A percentile compares a stretch with the other conserved stretches of the same genome.
phyloP scores from a whole-genome alignment of 805 yeast genomes.

The Zygotorulaspora florentina region DNA sequence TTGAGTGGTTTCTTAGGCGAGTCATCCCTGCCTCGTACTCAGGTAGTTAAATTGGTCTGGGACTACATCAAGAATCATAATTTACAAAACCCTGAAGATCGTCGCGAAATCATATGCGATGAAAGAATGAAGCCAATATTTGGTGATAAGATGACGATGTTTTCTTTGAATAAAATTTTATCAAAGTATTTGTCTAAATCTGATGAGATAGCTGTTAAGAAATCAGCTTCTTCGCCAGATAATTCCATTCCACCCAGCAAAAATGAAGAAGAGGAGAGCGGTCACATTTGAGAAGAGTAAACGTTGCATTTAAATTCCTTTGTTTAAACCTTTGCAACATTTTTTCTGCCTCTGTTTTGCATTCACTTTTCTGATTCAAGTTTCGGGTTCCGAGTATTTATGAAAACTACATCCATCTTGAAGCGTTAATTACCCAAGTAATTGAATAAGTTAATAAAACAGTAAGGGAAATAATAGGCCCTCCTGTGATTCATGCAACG shows the following conservation, averaged over 20 bases:
- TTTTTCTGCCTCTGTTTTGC: background rate
- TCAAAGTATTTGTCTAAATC: constrained; percentile 46
- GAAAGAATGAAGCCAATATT: constrained; percentile 52
- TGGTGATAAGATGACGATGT: constrained; percentile 56
- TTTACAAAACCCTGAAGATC: constrained; percentile 65
- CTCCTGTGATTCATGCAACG: constrained; percentile 10
- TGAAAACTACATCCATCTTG: background rate
- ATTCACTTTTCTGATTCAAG: background rate
- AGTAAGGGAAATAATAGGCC: background rate
- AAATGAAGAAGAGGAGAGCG: no score
- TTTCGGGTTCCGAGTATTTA: constrained; percentile 2
- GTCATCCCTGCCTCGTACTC: constrained; percentile 53
- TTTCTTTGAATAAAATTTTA: constrained; percentile 53
- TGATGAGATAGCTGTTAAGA: constrained; percentile 16
- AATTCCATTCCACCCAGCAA: background rate
- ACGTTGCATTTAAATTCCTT: no score
- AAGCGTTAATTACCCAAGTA: background rate
- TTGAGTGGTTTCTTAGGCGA: constrained; percentile 48
- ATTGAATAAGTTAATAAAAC: background rate
- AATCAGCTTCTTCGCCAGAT: background rate
- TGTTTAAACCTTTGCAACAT: background rate
- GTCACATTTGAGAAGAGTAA: no score
- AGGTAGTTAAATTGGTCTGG: constrained; percentile 69
- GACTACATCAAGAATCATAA: constrained; percentile 57
- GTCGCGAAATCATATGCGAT: constrained; percentile 62